Percentiles rank a stretch among this genome's conserved stretches.
Evolutionary conservation across 2,329 filamentous ascomycete species (phyloP).

Genomic region (Elsinoe arachidis): DNA sequence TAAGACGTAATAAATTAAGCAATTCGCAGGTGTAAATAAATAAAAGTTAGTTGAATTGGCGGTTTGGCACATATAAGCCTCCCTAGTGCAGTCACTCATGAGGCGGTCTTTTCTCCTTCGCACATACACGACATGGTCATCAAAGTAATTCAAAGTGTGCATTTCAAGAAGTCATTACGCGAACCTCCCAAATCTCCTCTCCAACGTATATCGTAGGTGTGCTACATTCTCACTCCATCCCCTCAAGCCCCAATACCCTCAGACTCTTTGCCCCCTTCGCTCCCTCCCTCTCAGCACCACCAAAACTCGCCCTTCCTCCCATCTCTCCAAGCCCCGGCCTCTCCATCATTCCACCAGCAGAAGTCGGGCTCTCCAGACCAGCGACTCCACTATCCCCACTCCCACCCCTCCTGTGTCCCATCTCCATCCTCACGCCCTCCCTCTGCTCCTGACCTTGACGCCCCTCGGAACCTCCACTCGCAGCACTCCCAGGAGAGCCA

Average conservation of each 20-base stretch:
- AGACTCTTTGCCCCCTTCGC: constrained; percentile 4
- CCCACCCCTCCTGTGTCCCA: neutral
- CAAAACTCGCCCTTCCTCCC: neutral
- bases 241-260: constrained; percentile 1
- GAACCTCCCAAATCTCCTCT: too few species aligned
- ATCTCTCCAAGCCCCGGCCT: neutral
- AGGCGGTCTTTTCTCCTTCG: too few species aligned
- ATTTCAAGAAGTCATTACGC: too few species aligned
- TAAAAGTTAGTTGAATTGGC: too few species aligned
- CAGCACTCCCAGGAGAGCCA: neutral
- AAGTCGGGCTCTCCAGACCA: neutral
- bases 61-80: too few species aligned
- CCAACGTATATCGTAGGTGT: too few species aligned
- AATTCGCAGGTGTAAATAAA: too few species aligned
- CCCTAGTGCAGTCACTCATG: too few species aligned
- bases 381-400: constrained; percentile 2
- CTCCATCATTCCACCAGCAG: neutral
- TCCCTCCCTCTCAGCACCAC: neutral
- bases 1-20: too few species aligned
- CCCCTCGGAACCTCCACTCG: neutral
- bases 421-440: neutral
- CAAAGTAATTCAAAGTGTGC: too few species aligned
- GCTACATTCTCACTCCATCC: too few species aligned
- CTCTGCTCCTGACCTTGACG: neutral
- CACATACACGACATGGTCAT: too few species aligned